Evolutionary conservation across 2,329 filamentous ascomycete genomes (phyloP), one percentile per base, ranked within the genome.

Genomic region (Aspergillus sp.): DNA sequence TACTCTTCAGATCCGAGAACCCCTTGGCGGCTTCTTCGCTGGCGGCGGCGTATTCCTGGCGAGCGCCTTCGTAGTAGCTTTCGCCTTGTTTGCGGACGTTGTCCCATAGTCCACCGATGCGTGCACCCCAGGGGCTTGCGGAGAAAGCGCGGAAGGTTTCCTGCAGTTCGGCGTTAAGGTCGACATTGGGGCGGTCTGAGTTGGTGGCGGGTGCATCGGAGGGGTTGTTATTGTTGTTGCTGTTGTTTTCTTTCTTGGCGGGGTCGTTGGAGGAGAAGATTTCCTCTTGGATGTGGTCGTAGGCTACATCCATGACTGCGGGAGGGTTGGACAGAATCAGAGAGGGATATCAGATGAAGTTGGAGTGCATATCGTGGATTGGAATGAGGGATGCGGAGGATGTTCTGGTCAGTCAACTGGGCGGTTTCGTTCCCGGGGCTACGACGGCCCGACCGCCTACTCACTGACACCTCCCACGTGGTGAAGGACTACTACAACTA

Each of bases 81-180:
- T 93, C 92, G 71, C 93, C 89, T 87, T 96, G 93, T 79, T 96
- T 96, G 73, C 92, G 90, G n/a, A 96, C 93, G 70, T 85, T 94
- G 50, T 91, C 90, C 72, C 96, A 88, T 74, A 96, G 90, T 6
- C 92, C 94, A 38, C 95, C 94, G 32, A 99, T 86, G 68, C 86
- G 88, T 21, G 90, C 87, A 48, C 94, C 95, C 95, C 95, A 99
- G 10, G 92, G 90, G 70, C 92, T 96, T 66, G 88, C 86, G 3
- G 92, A 94, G 72, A 99, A 91, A 23, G 93, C 93, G 72, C 92
- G 92, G 82, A 98, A 97, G 6, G 94, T 95, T 77, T 97, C 92
- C 78, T 96, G 92, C 64, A 99, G 84, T 72, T 99, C 95, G 67
- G 87, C 85, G 73, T 96, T 96, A 67, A 99, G 84, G 55, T 88